Percentiles rank a stretch among this genome's conserved stretches.
Evolutionary conservation across 2,329 filamentous ascomycete genomes (phyloP).

Genomic region (Penicillium sp.): DNA sequence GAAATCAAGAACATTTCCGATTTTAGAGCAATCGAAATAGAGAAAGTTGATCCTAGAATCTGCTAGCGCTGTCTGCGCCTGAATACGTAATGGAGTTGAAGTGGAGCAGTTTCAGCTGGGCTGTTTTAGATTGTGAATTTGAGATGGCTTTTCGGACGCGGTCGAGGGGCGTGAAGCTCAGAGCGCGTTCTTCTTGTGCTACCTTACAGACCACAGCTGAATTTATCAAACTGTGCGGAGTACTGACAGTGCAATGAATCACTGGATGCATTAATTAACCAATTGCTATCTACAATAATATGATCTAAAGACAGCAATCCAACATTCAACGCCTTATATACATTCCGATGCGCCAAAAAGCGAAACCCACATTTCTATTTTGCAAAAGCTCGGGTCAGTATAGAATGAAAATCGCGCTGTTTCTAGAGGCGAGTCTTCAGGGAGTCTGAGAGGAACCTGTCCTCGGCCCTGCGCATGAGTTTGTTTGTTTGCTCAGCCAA

Average conservation of each 20-base stretch:
- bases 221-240: background rate
- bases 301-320: slow-evolving; percentile 18
- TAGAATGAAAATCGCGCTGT: background rate
- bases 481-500: slow-evolving; percentile 98
- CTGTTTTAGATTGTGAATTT: background rate
- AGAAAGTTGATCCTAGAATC: background rate
- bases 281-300: slow-evolving; percentile 23
- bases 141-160: slow-evolving; percentile 2
- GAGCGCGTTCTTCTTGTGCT: background rate
- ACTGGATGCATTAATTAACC: slow-evolving; percentile 11
- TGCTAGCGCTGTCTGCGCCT: background rate
- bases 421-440: slow-evolving; percentile 53
- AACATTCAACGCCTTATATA: slow-evolving; percentile 29
- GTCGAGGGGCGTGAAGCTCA: background rate
- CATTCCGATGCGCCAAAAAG: slow-evolving; percentile 16
- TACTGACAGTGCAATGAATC: slow-evolving; percentile 3
- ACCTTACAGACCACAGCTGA: background rate
- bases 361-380: slow-evolving; percentile 9
- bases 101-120: slow-evolving; percentile 8
- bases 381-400: background rate
- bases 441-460: slow-evolving; percentile 56
- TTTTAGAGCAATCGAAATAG: background rate
- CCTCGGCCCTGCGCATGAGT: slow-evolving; percentile 79
- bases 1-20: background rate
- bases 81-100: background rate